Conservation (phyloP, 2,329 filamentous ascomycete species). For the Emergomyces orientalis region DNA sequence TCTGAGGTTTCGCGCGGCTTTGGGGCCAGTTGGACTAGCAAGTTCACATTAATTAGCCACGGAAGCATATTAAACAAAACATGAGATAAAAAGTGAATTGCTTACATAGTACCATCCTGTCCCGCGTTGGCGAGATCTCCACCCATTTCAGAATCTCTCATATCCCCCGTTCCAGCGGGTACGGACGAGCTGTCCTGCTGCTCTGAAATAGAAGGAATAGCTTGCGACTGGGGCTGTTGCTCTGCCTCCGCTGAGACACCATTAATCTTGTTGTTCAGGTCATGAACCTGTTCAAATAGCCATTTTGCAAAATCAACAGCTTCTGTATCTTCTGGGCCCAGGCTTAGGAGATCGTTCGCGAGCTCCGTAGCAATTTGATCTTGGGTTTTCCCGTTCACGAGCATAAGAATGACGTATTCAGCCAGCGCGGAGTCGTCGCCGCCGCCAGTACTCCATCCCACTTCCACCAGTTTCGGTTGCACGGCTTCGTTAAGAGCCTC, state of each 20-base stretch:
- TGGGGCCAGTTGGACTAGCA: conserved; percentile 79
- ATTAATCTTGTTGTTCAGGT: conserved; percentile 55
- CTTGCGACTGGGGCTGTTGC: conserved; percentile 19
- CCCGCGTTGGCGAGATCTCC: conserved; percentile 38
- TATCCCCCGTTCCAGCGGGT: conserved; percentile 22
- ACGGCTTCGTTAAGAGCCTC: conserved; percentile 73
- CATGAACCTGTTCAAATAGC: conserved; percentile 81
- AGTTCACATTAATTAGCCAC: background rate
- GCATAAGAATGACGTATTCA: conserved; percentile 96
- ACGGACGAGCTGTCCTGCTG: conserved; percentile 25
- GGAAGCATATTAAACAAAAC: background rate
- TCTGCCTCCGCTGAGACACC: conserved; percentile 33
- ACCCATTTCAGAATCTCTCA: conserved; percentile 66
- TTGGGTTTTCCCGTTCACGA: conserved; percentile 88
- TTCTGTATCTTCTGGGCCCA: conserved; percentile 72
- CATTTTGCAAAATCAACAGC: conserved; percentile 78
- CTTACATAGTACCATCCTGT: conserved; percentile 34
- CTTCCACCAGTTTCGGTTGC: conserved; percentile 83
- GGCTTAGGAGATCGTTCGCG: conserved; percentile 72
- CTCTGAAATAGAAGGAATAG: conserved; percentile 28
- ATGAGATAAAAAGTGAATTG: conserved; percentile 7
- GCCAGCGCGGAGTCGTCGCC: conserved; percentile 74
- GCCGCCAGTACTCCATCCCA: conserved; percentile 79
- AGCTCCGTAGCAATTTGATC: conserved; percentile 83
- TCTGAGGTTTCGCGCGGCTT: conserved; percentile 77